Conservation (phyloP, 306 rosid genomes). For the Albizia julibrissin region DNA sequence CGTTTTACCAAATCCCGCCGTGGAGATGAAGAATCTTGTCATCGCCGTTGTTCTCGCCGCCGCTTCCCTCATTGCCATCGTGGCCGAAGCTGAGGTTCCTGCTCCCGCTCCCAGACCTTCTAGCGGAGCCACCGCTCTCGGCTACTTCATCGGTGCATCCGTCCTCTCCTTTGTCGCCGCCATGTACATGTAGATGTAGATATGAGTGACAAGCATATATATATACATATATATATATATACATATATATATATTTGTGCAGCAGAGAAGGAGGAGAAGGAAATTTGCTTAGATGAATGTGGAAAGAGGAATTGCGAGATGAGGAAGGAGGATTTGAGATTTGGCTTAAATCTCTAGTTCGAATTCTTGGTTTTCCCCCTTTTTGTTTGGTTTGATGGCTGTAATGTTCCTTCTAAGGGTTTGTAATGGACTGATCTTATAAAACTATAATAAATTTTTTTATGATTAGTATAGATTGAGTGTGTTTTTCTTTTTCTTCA, state of each 20-base stretch:
- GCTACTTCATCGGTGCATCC: conserved; percentile 34
- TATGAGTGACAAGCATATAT: not conserved
- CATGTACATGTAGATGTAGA: conserved; percentile 35
- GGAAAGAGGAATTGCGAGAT: not conserved
- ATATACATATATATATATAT: not conserved
- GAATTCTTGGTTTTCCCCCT: not conserved
- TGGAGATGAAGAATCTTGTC: conserved; percentile 59
- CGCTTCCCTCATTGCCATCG: conserved; percentile 38
- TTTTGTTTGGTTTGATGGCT: not conserved
- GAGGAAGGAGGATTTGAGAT: not conserved
- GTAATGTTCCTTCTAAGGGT: not conserved
- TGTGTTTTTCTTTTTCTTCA: too few relatives aligned
- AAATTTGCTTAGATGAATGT: not conserved
- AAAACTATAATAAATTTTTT: too few relatives aligned
- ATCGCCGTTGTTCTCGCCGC: conserved; percentile 45
- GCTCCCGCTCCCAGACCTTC: conserved; percentile 30
- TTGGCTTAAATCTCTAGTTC: not conserved
- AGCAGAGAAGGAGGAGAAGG: not conserved
- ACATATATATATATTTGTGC: not conserved
- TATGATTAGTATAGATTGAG: too few relatives aligned
- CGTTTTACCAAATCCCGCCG: not conserved
- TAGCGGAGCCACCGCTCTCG: not conserved
- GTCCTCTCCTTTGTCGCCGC: conserved; percentile 51
- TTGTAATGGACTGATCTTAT: not conserved
- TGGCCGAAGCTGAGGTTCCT: conserved; percentile 24